phyloP scores from a whole-genome alignment of 805 yeast species.

The Priceomyces melissophilus region DNA sequence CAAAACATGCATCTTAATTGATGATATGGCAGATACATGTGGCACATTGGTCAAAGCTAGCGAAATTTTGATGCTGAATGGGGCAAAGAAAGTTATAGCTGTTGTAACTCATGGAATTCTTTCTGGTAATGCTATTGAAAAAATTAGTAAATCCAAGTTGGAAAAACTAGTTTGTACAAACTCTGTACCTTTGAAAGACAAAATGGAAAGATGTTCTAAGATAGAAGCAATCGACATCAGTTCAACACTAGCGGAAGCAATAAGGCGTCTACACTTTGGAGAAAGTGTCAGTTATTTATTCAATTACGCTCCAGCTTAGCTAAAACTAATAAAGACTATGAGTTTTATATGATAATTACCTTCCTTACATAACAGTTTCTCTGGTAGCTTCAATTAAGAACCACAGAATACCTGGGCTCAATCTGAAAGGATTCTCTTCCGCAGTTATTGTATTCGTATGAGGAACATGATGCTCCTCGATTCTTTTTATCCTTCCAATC shows the following conservation, averaged over 20 bases:
- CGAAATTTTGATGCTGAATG: conserved; percentile 63
- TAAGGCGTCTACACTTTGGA: conserved; percentile 83
- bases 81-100: conserved; percentile 72
- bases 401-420: conserved; percentile 65
- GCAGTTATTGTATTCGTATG: conserved; percentile 33
- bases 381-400: conserved; percentile 55
- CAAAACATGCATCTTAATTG: conserved; percentile 73
- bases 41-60: conserved; percentile 84
- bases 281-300: conserved; percentile 80
- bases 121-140: conserved; percentile 69
- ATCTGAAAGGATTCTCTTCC: conserved; percentile 59
- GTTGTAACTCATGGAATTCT: conserved; percentile 81
- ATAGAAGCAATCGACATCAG: conserved; percentile 69
- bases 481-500: conserved; percentile 62
- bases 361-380: conserved; percentile 14
- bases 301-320: conserved; percentile 54
- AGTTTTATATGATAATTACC: neutral
- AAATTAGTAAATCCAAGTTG: conserved; percentile 64
- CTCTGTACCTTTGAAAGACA: conserved; percentile 73
- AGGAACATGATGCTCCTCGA: conserved; percentile 53
- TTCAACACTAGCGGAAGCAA: conserved; percentile 74
- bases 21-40: conserved; percentile 90
- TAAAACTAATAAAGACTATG: neutral
- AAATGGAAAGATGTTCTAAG: conserved; percentile 54
- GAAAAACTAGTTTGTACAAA: conserved; percentile 75